Base-by-base conservation (phyloP, 2,329 filamentous ascomycete species). In the Hymenoscyphus fraxineus region DNA sequence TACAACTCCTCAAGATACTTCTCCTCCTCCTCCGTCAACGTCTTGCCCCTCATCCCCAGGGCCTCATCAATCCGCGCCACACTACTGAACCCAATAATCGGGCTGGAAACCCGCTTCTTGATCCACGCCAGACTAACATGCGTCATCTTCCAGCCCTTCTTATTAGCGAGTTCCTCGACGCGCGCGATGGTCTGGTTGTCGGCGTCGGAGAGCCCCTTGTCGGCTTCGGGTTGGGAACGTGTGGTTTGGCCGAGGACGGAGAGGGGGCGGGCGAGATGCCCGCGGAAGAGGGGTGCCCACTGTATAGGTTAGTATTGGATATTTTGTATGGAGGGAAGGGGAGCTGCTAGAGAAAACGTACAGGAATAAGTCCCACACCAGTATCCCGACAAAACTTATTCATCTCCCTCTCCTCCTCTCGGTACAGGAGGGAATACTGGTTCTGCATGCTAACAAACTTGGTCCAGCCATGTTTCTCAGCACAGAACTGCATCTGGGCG, bases 381-480 rank as follows among this genome's bases (percentile, higher is more conserved):
- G 78, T 80, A 59, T 75, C 75, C 55, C 78, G 75, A 68, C 79
- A 80, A 68, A 78, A 81, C 9, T 76, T 71, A 66, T 74, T 77
- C 77, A 78, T 79, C 69, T 80, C 77, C 35, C 76, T 71, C 69
- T 79, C 85, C 67, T 88, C 86, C 72, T 89, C 86, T 13, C 85
- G 78, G 72, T 86, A 85, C 2, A 82, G 68, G 4, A 83, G 72
- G 67, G 81, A 84, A 69, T 85, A 81, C 22, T 81, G 78, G 67
- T 85, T 84, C 71, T 86, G 82, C 84, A 86, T 85, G 58, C 77
- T 81, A 65, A 85, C 76, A 70, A 86, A 85, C 70, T 84, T 82
- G 1, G 80, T 82, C 83, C 82, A 86, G 41, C 80, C 80, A 64
- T 83, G 77, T 70, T 79, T 78, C 69, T 84, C 80, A 31, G 83